Conservation (phyloP, 352 stramenopile species). For the Elongisporangium undulatum region DNA sequence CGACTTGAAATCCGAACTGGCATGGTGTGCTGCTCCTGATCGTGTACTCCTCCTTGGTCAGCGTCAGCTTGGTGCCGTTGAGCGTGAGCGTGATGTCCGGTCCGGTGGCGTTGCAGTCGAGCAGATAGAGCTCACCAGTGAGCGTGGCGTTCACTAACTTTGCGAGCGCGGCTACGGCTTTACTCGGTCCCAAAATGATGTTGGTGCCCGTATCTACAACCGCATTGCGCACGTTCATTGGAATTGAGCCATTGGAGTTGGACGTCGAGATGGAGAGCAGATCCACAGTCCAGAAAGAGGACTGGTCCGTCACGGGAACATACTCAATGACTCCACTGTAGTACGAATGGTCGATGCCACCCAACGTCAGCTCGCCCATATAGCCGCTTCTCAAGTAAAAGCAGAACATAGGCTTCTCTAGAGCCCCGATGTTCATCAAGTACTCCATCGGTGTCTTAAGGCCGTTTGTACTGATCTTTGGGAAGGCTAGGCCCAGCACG, state of each 20-base stretch:
- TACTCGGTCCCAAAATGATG: constrained; percentile 91
- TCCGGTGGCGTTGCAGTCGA: constrained; percentile 88
- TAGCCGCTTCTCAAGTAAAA: constrained; percentile 94
- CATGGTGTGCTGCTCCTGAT: constrained; percentile 79
- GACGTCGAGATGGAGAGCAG: constrained; percentile 64
- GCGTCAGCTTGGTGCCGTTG: constrained; percentile 87
- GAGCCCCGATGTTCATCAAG: constrained; percentile 83
- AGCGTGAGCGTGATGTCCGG: constrained; percentile 94
- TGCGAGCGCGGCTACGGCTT: constrained; percentile 86
- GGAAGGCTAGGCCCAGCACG: constrained; percentile 96
- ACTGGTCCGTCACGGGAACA: constrained; percentile 68
- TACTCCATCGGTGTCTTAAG: constrained; percentile 93
- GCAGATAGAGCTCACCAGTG: constrained; percentile 80
- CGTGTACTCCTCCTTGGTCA: constrained; percentile 92
- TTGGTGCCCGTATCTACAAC: constrained; percentile 97
- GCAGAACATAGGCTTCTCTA: constrained; percentile 92
- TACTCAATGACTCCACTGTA: constrained; percentile 94
- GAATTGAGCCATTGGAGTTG: constrained; percentile 30
- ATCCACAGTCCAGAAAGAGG: constrained; percentile 70
- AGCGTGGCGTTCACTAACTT: constrained; percentile 81
- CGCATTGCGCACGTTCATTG: constrained; percentile 48
- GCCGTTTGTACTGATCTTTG: constrained; percentile 90
- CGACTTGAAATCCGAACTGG: constrained; percentile 95
- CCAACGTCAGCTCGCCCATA: constrained; percentile 74
- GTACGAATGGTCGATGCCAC: constrained; percentile 78